A percentile compares a stretch with the other conserved stretches of the same genome.
phyloP scores from a whole-genome alignment of 1,284 basidiomycete species.

The Ustilago xerochloae region DNA sequence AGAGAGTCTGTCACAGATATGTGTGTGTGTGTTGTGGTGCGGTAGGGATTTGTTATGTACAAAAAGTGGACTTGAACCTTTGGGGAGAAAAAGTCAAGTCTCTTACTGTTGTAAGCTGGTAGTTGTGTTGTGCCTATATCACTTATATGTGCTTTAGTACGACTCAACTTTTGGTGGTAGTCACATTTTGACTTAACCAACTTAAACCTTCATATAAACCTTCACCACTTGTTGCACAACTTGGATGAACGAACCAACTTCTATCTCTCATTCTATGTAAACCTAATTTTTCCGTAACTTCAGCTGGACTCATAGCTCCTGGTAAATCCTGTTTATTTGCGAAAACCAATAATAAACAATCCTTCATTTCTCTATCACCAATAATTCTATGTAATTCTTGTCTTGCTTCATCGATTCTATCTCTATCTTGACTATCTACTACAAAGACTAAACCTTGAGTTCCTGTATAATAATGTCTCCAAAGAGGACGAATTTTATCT shows the following conservation, averaged over 20 bases:
- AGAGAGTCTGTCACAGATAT: too few species aligned
- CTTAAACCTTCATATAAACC: conserved; percentile 65
- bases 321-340: conserved; percentile 99
- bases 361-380: conserved; percentile 97
- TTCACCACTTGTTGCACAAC: conserved; percentile 63
- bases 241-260: conserved; percentile 97
- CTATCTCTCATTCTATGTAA: conserved; percentile 95
- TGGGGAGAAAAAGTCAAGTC: too few species aligned
- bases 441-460: conserved; percentile 76
- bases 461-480: conserved; percentile 92
- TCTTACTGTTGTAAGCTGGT: too few species aligned
- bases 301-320: conserved; percentile 97
- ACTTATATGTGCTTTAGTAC: background rate
- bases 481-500: conserved; percentile 72
- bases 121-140: background rate
- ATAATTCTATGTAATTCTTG: conserved; percentile 96
- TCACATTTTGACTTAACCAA: conserved; percentile 63
- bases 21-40: too few species aligned
- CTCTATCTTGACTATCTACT: conserved; percentile 83
- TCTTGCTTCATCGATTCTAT: conserved; percentile 94
- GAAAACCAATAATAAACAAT: conserved; percentile 94
- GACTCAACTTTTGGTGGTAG: conserved; percentile 33
- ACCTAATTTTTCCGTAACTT: conserved; percentile 97
- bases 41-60: too few species aligned
- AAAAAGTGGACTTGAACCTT: too few species aligned